Conservation (phyloP, 352 stramenopile species). For the Pythium chondricola region DNA sequence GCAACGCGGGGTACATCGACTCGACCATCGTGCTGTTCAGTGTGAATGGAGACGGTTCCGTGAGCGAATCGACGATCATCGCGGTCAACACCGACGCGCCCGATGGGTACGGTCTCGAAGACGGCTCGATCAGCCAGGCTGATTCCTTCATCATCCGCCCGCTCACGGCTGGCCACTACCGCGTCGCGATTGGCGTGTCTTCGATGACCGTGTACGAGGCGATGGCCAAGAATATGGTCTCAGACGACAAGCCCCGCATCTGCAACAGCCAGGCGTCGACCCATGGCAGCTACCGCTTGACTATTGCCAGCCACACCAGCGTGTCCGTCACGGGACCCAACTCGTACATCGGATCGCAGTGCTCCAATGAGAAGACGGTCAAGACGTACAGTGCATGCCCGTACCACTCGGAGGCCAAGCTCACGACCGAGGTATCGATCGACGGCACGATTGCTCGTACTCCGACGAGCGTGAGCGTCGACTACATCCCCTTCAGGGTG, state of each 20-base stretch:
- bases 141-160: constrained; percentile 50
- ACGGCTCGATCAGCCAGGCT: constrained; percentile 44
- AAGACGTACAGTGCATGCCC: constrained; percentile 34
- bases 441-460: constrained; percentile 55
- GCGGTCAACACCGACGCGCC: constrained; percentile 45
- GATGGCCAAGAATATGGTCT: constrained; percentile 30
- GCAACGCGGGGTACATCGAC: constrained; percentile 64
- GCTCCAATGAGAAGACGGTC: constrained; percentile 17
- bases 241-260: constrained; percentile 30
- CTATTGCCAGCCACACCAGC: constrained; percentile 28
- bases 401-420: constrained; percentile 49
- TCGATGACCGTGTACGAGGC: constrained; percentile 40
- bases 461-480: constrained; percentile 34
- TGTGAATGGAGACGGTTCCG: constrained; percentile 13
- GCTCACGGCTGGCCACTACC: constrained; percentile 39
- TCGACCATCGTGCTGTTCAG: constrained; percentile 53
- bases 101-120: constrained; percentile 27
- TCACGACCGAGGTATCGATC: constrained; percentile 24
- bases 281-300: constrained; percentile 65
- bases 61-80: constrained; percentile 20
- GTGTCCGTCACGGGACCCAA: constrained; percentile 27
- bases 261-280: constrained; percentile 47
- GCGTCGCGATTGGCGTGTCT: constrained; percentile 48
- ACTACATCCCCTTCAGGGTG: constrained; percentile 53
- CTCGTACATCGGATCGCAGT: constrained; percentile 67